A percentile compares a stretch with the other conserved stretches of the same genome.
Evolutionary conservation across 805 yeast genomes (phyloP).

Genomic region (Metschnikowia chrysomelidarum): DNA sequence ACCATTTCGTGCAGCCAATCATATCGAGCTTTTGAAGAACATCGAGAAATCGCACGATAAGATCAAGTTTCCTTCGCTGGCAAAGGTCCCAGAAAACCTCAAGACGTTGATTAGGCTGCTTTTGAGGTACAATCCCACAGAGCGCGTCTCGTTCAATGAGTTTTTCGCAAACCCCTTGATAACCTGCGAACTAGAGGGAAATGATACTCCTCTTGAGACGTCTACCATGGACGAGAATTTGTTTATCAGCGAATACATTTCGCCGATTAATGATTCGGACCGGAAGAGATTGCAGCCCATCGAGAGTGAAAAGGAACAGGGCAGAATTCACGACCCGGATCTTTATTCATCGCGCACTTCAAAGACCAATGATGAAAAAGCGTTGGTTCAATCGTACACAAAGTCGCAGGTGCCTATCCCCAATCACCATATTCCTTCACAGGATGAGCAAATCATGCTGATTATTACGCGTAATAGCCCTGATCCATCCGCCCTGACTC

Average conservation of each 20-base stretch:
- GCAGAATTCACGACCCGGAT: too few species aligned
- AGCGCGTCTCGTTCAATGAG: constrained; percentile 84
- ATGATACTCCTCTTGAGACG: constrained; percentile 59
- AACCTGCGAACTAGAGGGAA: constrained; percentile 48
- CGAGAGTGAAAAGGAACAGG: constrained; percentile 3
- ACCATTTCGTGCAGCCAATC: constrained; percentile 92
- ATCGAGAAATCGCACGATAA: constrained; percentile 80
- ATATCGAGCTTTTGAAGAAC: constrained; percentile 80
- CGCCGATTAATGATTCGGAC: constrained; percentile 35
- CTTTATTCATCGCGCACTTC: constrained; percentile 1
- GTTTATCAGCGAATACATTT: constrained; percentile 80
- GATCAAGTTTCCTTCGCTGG: constrained; percentile 71
- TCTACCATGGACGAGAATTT: constrained; percentile 72
- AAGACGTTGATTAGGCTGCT: constrained; percentile 70
- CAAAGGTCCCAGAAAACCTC: constrained; percentile 63
- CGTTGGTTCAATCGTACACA: not conserved
- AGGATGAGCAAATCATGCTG: constrained; percentile 47
- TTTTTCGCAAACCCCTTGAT: constrained; percentile 77
- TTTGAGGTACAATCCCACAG: constrained; percentile 80
- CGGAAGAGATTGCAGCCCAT: constrained; percentile 22
- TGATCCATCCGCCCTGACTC: constrained; percentile 32
- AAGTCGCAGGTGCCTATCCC: constrained; percentile 6
- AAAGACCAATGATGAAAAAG: not conserved
- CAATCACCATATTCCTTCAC: constrained; percentile 7
- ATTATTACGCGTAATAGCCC: constrained; percentile 46